Conservation (phyloP, 306 rosid species). For the Citrullus mucosospermus region DNA sequence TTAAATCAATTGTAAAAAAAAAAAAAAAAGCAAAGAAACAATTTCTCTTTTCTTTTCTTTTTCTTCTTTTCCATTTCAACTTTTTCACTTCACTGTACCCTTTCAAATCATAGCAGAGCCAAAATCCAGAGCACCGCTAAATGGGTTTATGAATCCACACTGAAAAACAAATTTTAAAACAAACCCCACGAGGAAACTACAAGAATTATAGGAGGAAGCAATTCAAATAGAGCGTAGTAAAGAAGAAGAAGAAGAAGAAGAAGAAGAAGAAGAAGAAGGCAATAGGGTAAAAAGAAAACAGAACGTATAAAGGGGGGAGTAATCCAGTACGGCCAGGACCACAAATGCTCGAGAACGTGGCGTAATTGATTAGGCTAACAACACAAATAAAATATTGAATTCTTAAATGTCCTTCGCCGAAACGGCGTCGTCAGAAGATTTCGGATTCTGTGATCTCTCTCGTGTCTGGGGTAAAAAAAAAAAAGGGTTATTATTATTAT, state of each 20-base stretch:
- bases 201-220: conserved; percentile 12
- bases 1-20: not conserved
- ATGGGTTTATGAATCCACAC: not conserved
- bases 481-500: not conserved
- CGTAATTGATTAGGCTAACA: not conserved
- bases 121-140: not conserved
- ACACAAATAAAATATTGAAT: not conserved
- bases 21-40: not conserved
- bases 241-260: not conserved
- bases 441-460: not conserved
- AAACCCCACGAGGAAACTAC: conserved; percentile 4
- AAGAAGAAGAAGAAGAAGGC: conserved; percentile 2
- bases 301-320: not conserved
- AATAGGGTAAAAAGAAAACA: not conserved
- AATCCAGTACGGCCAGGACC: not conserved
- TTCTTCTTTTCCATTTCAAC: not conserved
- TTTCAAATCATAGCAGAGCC: conserved; percentile 10
- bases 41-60: not conserved
- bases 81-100: not conserved
- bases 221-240: conserved; percentile 18
- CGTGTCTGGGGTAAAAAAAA: not conserved
- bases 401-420: not conserved
- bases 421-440: not conserved
- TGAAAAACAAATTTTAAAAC: not conserved
- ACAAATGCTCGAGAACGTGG: conserved; percentile 6